Percentiles rank a stretch among this genome's conserved stretches.
These are phyloP conservation scores for Hordeum marinum DNA, from an alignment of 176 grass and related monocot species.

Conservation along the genomic window DNA sequence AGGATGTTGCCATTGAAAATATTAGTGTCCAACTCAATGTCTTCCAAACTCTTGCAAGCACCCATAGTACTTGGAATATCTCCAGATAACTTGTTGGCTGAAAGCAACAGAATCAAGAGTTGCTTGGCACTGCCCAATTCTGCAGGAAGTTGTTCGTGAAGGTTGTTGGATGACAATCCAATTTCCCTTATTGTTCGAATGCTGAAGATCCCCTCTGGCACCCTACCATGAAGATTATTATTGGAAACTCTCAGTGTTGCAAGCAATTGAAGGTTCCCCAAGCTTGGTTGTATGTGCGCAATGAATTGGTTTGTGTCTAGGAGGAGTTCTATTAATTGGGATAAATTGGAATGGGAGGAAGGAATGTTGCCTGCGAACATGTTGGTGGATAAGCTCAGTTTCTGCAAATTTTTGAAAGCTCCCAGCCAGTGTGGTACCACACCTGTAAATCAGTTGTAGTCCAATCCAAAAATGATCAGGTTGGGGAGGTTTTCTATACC, in stretches of 20 bases:
- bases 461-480: background rate
- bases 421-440: background rate
- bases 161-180: background rate
- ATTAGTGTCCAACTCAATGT: conserved; percentile 1
- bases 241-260: background rate
- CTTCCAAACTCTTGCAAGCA: conserved; percentile 9
- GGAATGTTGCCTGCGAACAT: conserved; percentile 1
- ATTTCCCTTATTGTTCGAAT: background rate
- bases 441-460: background rate
- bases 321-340: background rate
- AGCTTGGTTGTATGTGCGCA: background rate
- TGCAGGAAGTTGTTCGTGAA: background rate
- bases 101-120: conserved; percentile 6
- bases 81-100: conserved; percentile 21
- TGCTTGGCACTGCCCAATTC: conserved; percentile 21
- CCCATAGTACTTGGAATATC: conserved; percentile 4
- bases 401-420: background rate
- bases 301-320: background rate
- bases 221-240: background rate
- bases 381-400: background rate
- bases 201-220: conserved; percentile 11
- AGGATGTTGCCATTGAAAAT: background rate
- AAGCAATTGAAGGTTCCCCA: background rate
- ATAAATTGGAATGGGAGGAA: conserved; percentile 15
- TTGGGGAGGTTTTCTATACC: background rate